These are phyloP conservation scores for Leccinum rimulosum DNA, from an alignment of 768 basidiomycete genomes.

Conservation along the genomic window DNA sequence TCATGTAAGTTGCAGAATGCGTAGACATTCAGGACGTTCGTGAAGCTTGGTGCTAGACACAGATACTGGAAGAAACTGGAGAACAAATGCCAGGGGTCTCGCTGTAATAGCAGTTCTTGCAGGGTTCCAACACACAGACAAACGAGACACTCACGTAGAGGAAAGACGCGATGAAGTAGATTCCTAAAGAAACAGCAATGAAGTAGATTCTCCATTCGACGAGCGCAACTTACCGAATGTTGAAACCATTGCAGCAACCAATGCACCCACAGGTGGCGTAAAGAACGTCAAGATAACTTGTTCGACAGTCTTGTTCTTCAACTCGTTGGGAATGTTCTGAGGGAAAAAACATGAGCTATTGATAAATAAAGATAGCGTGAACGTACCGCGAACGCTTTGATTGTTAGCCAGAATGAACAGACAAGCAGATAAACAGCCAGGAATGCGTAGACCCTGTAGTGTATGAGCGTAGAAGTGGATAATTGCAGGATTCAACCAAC, in stretches of 20 bases:
- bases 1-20: constrained; percentile 97
- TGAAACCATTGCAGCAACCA: constrained; percentile 85
- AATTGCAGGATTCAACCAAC: constrained; percentile 36
- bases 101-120: constrained; percentile 40
- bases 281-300: constrained; percentile 63
- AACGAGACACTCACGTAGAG: constrained; percentile 62
- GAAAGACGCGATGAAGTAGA: constrained; percentile 81
- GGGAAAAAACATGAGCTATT: constrained; percentile 1
- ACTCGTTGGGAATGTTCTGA: constrained; percentile 51
- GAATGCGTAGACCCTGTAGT: constrained; percentile 76
- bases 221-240: constrained; percentile 63
- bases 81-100: constrained; percentile 98
- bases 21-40: constrained; percentile 93
- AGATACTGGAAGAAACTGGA: constrained; percentile 92
- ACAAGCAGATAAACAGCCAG: constrained; percentile 81
- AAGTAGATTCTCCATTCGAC: constrained; percentile 4
- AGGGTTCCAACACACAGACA: neutral
- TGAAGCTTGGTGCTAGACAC: constrained; percentile 88
- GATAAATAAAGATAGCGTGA: neutral
- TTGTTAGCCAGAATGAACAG: constrained; percentile 84
- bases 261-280: constrained; percentile 69
- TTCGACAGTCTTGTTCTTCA: constrained; percentile 47
- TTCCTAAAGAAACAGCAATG: constrained; percentile 40
- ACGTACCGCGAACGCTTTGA: constrained; percentile 71
- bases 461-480: constrained; percentile 3